Conservation (phyloP, 495 filamentous ascomycete genomes). For the Trichoderma orchidacearum region DNA sequence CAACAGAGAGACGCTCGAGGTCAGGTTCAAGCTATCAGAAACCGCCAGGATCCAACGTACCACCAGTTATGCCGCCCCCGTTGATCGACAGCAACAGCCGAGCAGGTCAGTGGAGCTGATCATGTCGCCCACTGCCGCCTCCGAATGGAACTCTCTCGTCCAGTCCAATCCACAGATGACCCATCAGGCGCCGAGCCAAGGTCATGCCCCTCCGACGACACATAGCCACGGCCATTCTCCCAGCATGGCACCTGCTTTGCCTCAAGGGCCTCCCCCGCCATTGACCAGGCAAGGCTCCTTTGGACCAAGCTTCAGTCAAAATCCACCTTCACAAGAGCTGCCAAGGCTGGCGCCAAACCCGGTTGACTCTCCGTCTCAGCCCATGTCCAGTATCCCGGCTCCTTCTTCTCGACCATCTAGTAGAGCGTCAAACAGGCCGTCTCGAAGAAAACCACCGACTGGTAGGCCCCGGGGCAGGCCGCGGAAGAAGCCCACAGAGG, state of each 20-base stretch:
- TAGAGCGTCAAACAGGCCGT: conserved; percentile 20
- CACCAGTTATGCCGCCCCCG: conserved; percentile 45
- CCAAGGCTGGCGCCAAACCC: conserved; percentile 7
- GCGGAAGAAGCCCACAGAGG: conserved; percentile 30
- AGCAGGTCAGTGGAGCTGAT: conserved; percentile 7
- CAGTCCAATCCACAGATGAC: conserved; percentile 20
- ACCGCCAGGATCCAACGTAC: conserved; percentile 59
- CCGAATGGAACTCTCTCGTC: conserved; percentile 36
- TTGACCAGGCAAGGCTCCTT: neutral
- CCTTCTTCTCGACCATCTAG: conserved; percentile 28
- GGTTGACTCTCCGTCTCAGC: neutral
- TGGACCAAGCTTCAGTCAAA: neutral
- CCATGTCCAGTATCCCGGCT: conserved; percentile 12
- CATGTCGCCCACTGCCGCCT: conserved; percentile 24
- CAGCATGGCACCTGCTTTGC: conserved; percentile 8
- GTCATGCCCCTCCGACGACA: neutral
- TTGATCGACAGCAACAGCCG: conserved; percentile 26
- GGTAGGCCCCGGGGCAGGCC: conserved; percentile 32
- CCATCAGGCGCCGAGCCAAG: neutral
- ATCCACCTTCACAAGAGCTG: neutral
- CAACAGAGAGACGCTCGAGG: conserved; percentile 81
- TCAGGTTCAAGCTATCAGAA: conserved; percentile 77
- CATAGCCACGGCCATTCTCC: conserved; percentile 14
- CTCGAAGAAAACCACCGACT: conserved; percentile 15
- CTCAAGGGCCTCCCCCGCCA: neutral